Evolutionary conservation across 2,329 filamentous ascomycete genomes (phyloP).

Genomic region (Fusarium scirpi): DNA sequence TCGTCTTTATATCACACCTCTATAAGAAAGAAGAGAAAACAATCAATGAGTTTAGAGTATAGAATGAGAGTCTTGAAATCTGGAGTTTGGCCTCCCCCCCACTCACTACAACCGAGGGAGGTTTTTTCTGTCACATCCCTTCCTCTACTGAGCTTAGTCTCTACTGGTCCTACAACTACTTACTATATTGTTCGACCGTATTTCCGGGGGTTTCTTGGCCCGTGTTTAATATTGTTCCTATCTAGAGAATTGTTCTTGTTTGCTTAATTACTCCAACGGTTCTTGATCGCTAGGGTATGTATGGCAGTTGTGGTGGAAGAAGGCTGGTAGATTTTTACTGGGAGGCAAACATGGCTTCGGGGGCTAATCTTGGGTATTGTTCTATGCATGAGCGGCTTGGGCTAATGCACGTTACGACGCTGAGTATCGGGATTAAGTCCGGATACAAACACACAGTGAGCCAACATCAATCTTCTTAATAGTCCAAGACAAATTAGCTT

Average conservation of each 20-base stretch:
- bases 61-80: not conserved
- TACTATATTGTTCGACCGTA: constrained; percentile 8
- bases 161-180: not conserved
- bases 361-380: constrained; percentile 17
- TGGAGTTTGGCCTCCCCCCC: not conserved
- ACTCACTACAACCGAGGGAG: constrained; percentile 1
- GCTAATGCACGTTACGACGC: not conserved
- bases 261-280: not conserved
- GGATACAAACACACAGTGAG: not conserved
- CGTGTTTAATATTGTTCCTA: constrained; percentile 21
- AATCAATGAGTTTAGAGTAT: not conserved
- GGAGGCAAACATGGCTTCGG: constrained; percentile 18
- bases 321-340: not conserved
- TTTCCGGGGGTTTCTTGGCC: not conserved
- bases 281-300: not conserved
- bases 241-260: not conserved
- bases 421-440: not conserved
- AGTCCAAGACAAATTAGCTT: not conserved
- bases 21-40: no score
- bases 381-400: not conserved
- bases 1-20: constrained; percentile 8
- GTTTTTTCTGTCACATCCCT: not conserved
- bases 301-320: not conserved
- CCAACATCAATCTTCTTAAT: no score
- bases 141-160: constrained; percentile 1